These are phyloP conservation scores for Phyllosticta citriasiana DNA, from an alignment of 2,329 filamentous ascomycete genomes.

Conservation along the genomic window DNA sequence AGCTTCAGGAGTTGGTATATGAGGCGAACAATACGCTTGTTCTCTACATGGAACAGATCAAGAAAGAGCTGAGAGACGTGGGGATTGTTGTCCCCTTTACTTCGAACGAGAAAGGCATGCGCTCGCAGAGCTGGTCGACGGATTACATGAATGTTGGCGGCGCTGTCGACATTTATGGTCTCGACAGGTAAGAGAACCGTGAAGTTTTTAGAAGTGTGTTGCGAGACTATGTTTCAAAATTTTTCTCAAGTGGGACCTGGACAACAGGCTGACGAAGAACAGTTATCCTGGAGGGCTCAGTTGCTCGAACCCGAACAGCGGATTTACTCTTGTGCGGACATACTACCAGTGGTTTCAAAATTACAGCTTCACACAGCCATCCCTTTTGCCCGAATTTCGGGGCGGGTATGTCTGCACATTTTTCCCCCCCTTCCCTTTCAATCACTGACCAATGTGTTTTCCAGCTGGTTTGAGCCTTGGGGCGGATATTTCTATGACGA, in stretches of 20 bases:
- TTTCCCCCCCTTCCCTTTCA: not conserved
- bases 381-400: conserved; percentile 51
- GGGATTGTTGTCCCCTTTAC: conserved; percentile 50
- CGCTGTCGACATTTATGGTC: conserved; percentile 44
- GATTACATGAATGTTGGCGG: conserved; percentile 48
- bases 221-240: too few relatives aligned
- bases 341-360: conserved; percentile 40
- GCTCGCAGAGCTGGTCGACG: conserved; percentile 48
- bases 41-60: conserved; percentile 48
- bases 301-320: conserved; percentile 43
- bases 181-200: conserved; percentile 29
- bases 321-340: conserved; percentile 42
- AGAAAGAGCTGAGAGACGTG: conserved; percentile 43
- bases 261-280: not conserved
- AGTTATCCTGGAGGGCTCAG: conserved; percentile 49
- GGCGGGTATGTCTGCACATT: conserved; percentile 33
- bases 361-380: conserved; percentile 36
- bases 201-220: too few relatives aligned
- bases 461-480: conserved; percentile 48
- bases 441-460: not conserved
- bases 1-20: conserved; percentile 30
- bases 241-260: not conserved
- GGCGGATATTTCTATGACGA: conserved; percentile 45
- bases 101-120: conserved; percentile 52
- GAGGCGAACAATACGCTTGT: conserved; percentile 39